phyloP scores from a whole-genome alignment of 108 stramenopile species.

The Nannochloropsis gaditana region DNA sequence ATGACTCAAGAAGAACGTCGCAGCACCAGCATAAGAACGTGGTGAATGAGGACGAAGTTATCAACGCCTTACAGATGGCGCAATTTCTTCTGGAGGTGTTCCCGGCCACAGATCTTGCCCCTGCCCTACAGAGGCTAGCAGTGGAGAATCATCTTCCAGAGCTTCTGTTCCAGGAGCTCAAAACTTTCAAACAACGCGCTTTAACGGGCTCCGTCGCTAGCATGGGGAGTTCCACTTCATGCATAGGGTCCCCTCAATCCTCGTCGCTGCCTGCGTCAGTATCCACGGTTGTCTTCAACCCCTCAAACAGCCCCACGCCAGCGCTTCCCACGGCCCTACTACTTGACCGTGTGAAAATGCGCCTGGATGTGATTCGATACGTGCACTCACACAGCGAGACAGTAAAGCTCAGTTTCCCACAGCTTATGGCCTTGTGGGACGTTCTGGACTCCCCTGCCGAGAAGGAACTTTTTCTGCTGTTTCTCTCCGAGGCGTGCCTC shows the following conservation, averaged over 20 bases:
- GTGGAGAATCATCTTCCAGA: background rate
- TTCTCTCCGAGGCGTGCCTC: background rate
- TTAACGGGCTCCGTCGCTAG: background rate
- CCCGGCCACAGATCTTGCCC: background rate
- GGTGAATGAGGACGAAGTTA: background rate
- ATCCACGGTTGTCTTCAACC: background rate
- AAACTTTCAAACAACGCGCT: constrained; percentile 1
- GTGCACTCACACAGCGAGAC: constrained; percentile 27
- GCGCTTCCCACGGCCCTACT: background rate
- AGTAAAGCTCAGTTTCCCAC: constrained; percentile 30
- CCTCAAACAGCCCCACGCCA: too few relatives aligned
- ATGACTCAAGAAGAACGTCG: background rate
- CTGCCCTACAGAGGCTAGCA: background rate
- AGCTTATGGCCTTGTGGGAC: constrained; percentile 40
- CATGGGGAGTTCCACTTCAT: background rate
- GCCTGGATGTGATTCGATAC: constrained; percentile 39
- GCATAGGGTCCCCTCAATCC: too few relatives aligned
- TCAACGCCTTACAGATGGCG: background rate
- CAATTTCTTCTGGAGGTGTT: background rate
- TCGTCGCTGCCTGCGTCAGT: background rate
- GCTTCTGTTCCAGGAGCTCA: constrained; percentile 8
- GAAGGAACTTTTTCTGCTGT: constrained; percentile 32
- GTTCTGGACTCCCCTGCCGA: constrained; percentile 31
- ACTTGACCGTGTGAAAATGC: constrained; percentile 23
- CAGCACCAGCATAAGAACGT: background rate